Evolutionary conservation across 768 basidiomycete species (phyloP).

Genomic region (Coprinellus micaceus): DNA sequence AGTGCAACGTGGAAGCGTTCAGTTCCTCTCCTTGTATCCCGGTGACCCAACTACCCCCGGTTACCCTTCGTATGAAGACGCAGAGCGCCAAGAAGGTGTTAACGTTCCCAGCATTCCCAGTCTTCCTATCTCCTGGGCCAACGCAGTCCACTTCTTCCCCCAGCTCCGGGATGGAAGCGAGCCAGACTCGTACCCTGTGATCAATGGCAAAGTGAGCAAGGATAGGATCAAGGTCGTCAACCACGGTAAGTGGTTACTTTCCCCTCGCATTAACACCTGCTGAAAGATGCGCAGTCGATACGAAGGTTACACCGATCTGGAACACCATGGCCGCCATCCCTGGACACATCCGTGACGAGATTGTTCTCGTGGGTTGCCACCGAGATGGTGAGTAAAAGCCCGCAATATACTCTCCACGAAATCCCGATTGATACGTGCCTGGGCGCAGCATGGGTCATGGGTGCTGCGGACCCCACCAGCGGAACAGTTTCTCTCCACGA

Average conservation of each 20-base stretch:
- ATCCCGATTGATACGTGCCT: neutral
- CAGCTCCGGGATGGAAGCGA: slow-evolving; percentile 31
- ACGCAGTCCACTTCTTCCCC: slow-evolving; percentile 61
- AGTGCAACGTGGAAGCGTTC: slow-evolving; percentile 85
- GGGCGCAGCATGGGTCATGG: slow-evolving; percentile 35
- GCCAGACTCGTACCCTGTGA: neutral
- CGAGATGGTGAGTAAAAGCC: slow-evolving; percentile 58
- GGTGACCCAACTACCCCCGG: slow-evolving; percentile 87
- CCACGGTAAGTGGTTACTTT: slow-evolving; percentile 37
- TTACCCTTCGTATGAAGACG: slow-evolving; percentile 80
- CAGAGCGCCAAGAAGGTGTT: slow-evolving; percentile 53
- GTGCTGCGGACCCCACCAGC: slow-evolving; percentile 71
- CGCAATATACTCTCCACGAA: neutral
- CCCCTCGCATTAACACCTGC: neutral
- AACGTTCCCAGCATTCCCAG: slow-evolving; percentile 78
- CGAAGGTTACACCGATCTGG: slow-evolving; percentile 84
- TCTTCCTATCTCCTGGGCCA: slow-evolving; percentile 86
- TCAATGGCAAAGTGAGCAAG: neutral
- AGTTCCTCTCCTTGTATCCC: slow-evolving; percentile 62
- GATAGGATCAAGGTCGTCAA: slow-evolving; percentile 40
- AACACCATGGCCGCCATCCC: slow-evolving; percentile 83
- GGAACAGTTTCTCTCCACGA: slow-evolving; percentile 77
- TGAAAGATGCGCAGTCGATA: slow-evolving; percentile 60
- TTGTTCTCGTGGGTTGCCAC: slow-evolving; percentile 81
- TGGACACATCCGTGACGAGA: slow-evolving; percentile 77